phyloP scores from a whole-genome alignment of 208 protist species.

The Wallacemonas sp. region DNA sequence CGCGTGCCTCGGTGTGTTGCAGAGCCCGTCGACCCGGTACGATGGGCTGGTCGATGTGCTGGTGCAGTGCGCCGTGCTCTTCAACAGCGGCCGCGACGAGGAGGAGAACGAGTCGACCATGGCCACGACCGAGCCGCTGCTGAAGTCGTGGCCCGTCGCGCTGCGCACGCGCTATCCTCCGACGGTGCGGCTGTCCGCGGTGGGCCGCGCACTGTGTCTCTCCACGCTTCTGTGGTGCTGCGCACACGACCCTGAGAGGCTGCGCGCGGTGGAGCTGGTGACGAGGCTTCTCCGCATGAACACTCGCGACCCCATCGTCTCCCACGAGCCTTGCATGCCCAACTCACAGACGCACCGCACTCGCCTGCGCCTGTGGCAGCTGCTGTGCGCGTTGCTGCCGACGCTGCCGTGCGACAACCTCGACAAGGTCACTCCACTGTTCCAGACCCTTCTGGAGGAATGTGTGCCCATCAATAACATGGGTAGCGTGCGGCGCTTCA shows the following conservation, averaged over 20 bases:
- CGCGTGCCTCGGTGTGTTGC: constrained; percentile 53
- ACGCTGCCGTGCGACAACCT: constrained; percentile 21
- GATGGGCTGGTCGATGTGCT: constrained; percentile 42
- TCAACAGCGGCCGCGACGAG: constrained; percentile 71
- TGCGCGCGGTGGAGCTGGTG: constrained; percentile 27
- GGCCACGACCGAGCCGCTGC: constrained; percentile 68
- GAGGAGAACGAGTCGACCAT: constrained; percentile 76
- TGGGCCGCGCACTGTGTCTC: constrained; percentile 66
- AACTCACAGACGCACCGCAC: constrained; percentile 85
- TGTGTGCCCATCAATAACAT: constrained; percentile 83
- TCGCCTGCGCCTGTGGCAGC: constrained; percentile 87
- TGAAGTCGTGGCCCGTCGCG: constrained; percentile 49
- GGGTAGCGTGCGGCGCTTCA: constrained; percentile 85
- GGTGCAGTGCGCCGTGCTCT: constrained; percentile 64
- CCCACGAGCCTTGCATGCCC: constrained; percentile 85
- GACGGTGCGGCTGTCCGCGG: constrained; percentile 63
- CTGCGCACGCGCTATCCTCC: constrained; percentile 68
- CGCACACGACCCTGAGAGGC: constrained; percentile 15
- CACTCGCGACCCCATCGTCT: constrained; percentile 41
- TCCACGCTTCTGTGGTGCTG: constrained; percentile 72
- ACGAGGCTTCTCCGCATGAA: constrained; percentile 73
- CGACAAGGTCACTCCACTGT: constrained; percentile 30
- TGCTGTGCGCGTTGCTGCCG: constrained; percentile 72
- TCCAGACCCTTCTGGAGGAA: constrained; percentile 34
- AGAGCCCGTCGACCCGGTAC: constrained; percentile 16